A percentile compares a stretch with the other conserved stretches of the same genome.
phyloP scores from a whole-genome alignment of 2,329 filamentous ascomycete species.

The Pseudogymnoascus pannorum region DNA sequence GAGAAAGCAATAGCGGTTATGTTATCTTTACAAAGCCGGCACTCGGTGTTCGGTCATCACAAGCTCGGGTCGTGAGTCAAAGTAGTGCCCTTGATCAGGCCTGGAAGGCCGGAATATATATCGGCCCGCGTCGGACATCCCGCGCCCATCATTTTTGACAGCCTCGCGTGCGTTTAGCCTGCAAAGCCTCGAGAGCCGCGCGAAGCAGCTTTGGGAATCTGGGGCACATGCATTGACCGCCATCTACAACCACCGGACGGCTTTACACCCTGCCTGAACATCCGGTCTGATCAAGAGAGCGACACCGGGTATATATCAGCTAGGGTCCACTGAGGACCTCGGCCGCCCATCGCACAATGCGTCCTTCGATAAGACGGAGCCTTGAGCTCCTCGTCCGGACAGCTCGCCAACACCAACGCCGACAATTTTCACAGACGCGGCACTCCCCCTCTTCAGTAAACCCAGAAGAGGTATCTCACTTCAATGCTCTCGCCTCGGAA shows the following conservation, averaged over 20 bases:
- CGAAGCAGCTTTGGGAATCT: not conserved
- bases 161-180: not conserved
- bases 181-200: not conserved
- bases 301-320: not conserved
- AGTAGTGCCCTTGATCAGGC: not conserved
- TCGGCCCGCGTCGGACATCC: not conserved
- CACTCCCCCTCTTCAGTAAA: constrained; percentile 63
- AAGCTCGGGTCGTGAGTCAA: constrained; percentile 5
- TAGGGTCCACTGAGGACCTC: not conserved
- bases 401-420: constrained; percentile 2
- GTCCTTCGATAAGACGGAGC: not conserved
- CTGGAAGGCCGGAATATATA: not conserved
- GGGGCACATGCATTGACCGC: constrained; percentile 5
- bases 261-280: not conserved
- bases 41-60: constrained; percentile 7
- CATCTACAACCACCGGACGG: constrained; percentile 3
- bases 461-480: constrained; percentile 83
- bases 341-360: constrained; percentile 2
- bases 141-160: constrained; percentile 4
- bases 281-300: not conserved
- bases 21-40: constrained; percentile 9
- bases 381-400: not conserved
- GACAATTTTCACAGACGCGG: not conserved
- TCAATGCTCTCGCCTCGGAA: constrained; percentile 82
- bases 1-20: constrained; percentile 1